phyloP scores from a whole-genome alignment of 441 rosid species.

The Pelargonium cotyledonis region DNA sequence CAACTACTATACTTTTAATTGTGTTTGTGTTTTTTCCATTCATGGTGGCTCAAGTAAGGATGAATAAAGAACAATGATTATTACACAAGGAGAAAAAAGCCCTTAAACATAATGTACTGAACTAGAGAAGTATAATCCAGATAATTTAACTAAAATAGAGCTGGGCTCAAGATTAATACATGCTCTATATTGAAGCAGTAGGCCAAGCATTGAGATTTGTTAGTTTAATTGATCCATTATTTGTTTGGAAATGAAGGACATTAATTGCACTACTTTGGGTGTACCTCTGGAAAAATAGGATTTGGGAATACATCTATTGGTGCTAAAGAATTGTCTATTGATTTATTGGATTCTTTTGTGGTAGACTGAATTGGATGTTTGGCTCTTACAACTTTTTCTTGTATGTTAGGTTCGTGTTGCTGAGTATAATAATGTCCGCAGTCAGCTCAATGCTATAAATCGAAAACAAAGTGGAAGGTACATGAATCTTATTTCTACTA shows the following conservation, averaged over 20 bases:
- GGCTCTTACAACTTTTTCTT: slow-evolving; percentile 15
- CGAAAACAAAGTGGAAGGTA: slow-evolving; percentile 98
- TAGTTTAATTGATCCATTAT: neutral
- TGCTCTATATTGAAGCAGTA: neutral
- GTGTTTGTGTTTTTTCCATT: neutral
- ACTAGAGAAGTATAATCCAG: too few species aligned
- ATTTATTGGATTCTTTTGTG: neutral
- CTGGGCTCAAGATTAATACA: neutral
- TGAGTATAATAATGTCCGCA: slow-evolving; percentile 84
- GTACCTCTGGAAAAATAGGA: neutral
- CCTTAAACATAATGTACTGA: too few species aligned
- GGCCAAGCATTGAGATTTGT: neutral
- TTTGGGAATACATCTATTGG: neutral
- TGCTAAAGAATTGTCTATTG: neutral
- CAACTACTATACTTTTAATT: neutral
- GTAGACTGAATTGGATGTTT: slow-evolving; percentile 11
- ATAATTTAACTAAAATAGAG: neutral
- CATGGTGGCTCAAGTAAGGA: neutral
- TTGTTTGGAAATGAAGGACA: neutral
- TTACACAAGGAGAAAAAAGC: neutral
- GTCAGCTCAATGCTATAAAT: slow-evolving; percentile 92
- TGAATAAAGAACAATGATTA: neutral
- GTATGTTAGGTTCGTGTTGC: slow-evolving; percentile 80
- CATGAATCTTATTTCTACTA: neutral
- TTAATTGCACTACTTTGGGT: neutral